Evolutionary conservation across 2,329 filamentous ascomycete genomes (phyloP).

Genomic region (Fusarium fracticaudum): DNA sequence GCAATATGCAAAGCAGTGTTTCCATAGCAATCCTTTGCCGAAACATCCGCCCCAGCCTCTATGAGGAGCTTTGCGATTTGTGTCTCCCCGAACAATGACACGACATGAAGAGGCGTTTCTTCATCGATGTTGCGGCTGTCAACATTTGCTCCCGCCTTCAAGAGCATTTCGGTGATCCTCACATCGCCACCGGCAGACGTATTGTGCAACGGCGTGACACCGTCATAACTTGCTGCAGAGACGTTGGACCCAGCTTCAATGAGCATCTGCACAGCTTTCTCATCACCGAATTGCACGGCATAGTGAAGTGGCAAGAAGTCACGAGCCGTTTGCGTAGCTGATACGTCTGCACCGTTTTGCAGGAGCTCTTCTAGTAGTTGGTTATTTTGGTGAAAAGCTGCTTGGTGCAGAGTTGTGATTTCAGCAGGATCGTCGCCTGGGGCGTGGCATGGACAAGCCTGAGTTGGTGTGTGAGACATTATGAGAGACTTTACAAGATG

Average conservation of each 20-base stretch:
- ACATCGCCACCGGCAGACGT: neutral
- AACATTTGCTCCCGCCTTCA: neutral
- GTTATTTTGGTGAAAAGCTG: neutral
- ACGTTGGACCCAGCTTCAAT: neutral
- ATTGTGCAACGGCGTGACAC: neutral
- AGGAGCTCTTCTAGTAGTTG: neutral
- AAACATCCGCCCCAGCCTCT: neutral
- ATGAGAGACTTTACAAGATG: rapidly evolving
- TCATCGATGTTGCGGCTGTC: neutral
- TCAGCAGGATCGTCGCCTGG: neutral
- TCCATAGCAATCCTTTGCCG: neutral
- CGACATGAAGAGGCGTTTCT: neutral
- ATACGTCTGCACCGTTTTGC: neutral
- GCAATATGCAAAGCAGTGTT: neutral
- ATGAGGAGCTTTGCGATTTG: neutral
- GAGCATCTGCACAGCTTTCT: neutral
- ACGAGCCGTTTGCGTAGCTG: neutral
- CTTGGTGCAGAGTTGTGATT: neutral
- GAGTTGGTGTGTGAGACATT: neutral
- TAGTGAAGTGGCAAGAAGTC: neutral
- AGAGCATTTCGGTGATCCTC: neutral
- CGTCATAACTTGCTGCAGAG: neutral
- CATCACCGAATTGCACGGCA: neutral
- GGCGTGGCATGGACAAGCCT: neutral
- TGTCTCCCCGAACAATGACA: neutral